These are phyloP conservation scores for Populus alba DNA, from an alignment of 345 rosid genomes.

Conservation along the genomic window DNA sequence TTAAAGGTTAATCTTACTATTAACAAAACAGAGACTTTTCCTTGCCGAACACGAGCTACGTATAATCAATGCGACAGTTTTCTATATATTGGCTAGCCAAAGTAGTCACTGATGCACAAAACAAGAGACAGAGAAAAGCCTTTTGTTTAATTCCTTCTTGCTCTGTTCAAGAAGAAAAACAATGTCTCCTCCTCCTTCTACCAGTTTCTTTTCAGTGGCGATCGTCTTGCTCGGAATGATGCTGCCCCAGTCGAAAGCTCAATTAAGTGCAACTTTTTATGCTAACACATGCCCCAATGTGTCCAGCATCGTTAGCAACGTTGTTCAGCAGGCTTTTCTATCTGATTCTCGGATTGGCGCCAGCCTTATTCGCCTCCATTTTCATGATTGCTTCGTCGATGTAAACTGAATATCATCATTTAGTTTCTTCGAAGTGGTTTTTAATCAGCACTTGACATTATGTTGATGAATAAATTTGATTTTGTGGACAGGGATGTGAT, in stretches of 20 bases:
- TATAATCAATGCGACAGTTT: background rate
- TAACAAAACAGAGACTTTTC: background rate
- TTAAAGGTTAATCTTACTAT: background rate
- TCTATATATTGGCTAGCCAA: background rate
- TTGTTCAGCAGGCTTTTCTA: constrained; percentile 53
- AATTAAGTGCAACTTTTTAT: constrained; percentile 58
- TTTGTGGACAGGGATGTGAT: constrained; percentile 55
- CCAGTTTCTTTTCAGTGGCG: background rate
- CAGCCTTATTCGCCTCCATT: constrained; percentile 76
- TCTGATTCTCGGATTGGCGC: constrained; percentile 66
- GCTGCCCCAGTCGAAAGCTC: constrained; percentile 27
- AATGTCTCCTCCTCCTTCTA: background rate
- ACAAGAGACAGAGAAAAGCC: background rate
- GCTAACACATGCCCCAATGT: constrained; percentile 58
- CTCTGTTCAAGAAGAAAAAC: background rate
- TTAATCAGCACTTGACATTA: too few relatives aligned
- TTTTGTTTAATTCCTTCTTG: background rate
- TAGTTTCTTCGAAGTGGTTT: too few relatives aligned
- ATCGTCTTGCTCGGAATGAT: background rate
- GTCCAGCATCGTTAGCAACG: constrained; percentile 48
- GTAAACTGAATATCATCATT: constrained; percentile 25
- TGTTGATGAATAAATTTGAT: background rate
- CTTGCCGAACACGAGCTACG: background rate
- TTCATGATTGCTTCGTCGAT: constrained; percentile 82
- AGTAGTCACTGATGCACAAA: background rate